These are phyloP conservation scores for Tirmania nivea DNA, from an alignment of 495 filamentous ascomycete species.

Conservation along the genomic window DNA sequence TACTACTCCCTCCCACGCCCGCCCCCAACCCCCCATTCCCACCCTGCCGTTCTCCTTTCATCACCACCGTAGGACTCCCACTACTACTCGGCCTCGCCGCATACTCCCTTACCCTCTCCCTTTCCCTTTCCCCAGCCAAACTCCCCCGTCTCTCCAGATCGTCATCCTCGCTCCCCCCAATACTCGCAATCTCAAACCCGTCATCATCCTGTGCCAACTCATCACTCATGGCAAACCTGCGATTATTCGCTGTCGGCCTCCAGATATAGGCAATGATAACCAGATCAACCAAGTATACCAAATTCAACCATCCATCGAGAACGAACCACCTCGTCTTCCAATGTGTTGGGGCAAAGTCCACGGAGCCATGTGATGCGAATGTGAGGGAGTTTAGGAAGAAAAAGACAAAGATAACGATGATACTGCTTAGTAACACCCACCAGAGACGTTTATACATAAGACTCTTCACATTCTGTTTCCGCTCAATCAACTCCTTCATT, in stretches of 20 bases:
- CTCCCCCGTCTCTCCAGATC: conserved; percentile 2
- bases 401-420: conserved; percentile 89
- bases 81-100: neutral
- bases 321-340: conserved; percentile 97
- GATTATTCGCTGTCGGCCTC: conserved; percentile 90
- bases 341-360: conserved; percentile 79
- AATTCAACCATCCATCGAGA: conserved; percentile 88
- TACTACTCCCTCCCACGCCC: neutral
- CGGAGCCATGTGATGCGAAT: conserved; percentile 61
- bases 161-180: conserved; percentile 33
- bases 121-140: neutral
- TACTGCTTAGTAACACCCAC: conserved; percentile 86
- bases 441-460: conserved; percentile 96
- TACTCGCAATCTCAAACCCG: conserved; percentile 80
- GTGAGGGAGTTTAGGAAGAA: conserved; percentile 81
- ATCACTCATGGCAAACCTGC: conserved; percentile 95
- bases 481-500: conserved; percentile 81
- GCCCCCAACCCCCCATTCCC: neutral
- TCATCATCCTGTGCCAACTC: conserved; percentile 98
- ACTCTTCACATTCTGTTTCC: conserved; percentile 83
- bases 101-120: neutral
- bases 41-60: conserved; percentile 9
- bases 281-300: conserved; percentile 87
- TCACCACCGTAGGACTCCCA: neutral
- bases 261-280: conserved; percentile 88